Base-by-base conservation (phyloP, 1,284 basidiomycete genomes). In the Psilocybe mexicana region DNA sequence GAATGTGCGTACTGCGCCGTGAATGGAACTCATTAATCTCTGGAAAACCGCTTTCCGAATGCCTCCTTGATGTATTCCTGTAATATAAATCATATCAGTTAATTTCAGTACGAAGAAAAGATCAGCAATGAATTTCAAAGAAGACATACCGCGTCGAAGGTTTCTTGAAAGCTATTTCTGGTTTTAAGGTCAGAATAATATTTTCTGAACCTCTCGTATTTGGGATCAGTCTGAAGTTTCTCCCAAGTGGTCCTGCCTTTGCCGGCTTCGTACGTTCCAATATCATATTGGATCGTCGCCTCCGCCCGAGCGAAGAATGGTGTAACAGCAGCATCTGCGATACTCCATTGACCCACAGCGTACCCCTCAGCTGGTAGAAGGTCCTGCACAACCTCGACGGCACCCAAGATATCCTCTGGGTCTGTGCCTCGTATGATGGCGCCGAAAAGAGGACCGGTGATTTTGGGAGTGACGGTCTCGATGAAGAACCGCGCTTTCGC, bases 401-500 rank as follows among this genome's bases (percentile, higher is more conserved):
- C 79, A 2, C 64, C 61, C 25, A 80, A 62, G 36, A 86, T 55
- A 1, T 64, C 70, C 4, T 77, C 76, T 10, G 72, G 68, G 11
- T 75, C 64, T 59, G 78, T 79, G 11, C 83, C 83, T 1, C 71
- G 69, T 11, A 66, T 28, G n/a, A 75, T 43, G 54, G 79, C 73
- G 10, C 69, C 77, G 30, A 64, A 58, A 59, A 66, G 79, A 0
- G 70, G 68, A 0, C 79, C 74, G n/a, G 68, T 42, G 58, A 82
- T 67, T 61, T 80, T 80, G 54, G 71, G 78, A 6, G 75, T 72
- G 43, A 81, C 72, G 3, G 71, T 70, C 52, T 87, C 82, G 61
- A 84, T 81, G 73, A 88, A 85, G 69, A 86, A 82, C 6, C 86
- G 82, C 2, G 77, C 80, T 54, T 78, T 75, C 4, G 86, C 86